Conservation (phyloP, 78 protist species). For the Dictyostelium firmibasis region DNA sequence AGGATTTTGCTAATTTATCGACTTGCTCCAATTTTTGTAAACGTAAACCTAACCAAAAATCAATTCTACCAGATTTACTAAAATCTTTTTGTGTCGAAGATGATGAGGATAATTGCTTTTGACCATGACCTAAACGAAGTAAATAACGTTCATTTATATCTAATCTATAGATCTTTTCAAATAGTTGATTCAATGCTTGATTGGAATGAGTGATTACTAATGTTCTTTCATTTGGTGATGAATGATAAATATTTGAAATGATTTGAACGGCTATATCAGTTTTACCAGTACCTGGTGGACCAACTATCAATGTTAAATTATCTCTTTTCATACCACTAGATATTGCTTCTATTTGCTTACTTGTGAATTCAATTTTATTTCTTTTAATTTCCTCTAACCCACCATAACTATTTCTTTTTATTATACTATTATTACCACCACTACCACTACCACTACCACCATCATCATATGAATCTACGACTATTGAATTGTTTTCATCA, state of each 20-base stretch:
- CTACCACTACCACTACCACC: not conserved
- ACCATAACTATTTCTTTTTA: not conserved
- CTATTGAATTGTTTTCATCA: not conserved
- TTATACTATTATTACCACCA: not conserved
- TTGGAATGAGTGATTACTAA: slow-evolving; percentile 97
- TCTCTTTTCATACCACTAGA: slow-evolving; percentile 85
- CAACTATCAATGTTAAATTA: slow-evolving; percentile 94
- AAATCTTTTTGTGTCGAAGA: slow-evolving; percentile 75
- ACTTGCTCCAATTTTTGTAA: slow-evolving; percentile 41
- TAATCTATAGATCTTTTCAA: slow-evolving; percentile 72
- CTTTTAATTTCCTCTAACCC: not conserved
- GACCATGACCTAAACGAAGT: slow-evolving; percentile 97
- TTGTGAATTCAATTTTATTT: slow-evolving; percentile 52
- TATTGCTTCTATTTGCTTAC: slow-evolving; percentile 88
- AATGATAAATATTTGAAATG: slow-evolving; percentile 92
- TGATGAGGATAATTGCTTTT: slow-evolving; percentile 80
- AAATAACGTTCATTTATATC: slow-evolving; percentile 94
- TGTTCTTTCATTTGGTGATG: slow-evolving; percentile 92
- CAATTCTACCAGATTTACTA: slow-evolving; percentile 93
- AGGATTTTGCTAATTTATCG: slow-evolving; percentile 79
- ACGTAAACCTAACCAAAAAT: slow-evolving; percentile 90
- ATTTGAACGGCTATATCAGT: slow-evolving; percentile 98
- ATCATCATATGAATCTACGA: not conserved
- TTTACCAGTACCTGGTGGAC: slow-evolving; percentile 99
- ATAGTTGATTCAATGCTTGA: slow-evolving; percentile 78